Conservation (phyloP, 768 basidiomycete genomes). For the Leccinellum rugosiceps region DNA sequence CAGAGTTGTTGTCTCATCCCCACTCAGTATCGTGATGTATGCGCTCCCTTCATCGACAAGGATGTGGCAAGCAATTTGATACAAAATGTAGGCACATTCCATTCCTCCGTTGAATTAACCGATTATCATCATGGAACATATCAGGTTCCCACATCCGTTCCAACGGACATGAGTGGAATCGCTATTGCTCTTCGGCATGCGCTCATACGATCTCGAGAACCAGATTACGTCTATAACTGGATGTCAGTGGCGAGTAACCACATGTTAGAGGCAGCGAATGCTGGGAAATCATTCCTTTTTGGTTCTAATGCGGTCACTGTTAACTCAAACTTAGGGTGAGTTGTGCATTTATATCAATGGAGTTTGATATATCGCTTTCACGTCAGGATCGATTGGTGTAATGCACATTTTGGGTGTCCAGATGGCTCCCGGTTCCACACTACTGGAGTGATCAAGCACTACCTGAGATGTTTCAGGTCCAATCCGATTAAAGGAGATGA, state of each 20-base stretch:
- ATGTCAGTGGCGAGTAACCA: slow-evolving; percentile 15
- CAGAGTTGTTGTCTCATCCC: background rate
- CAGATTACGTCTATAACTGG: slow-evolving; percentile 16
- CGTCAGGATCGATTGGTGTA: slow-evolving; percentile 22
- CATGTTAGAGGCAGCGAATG: slow-evolving; percentile 21
- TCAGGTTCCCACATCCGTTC: slow-evolving; percentile 15
- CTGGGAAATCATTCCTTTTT: slow-evolving; percentile 16
- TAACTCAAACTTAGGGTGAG: slow-evolving; percentile 25
- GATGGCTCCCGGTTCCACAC: slow-evolving; percentile 19
- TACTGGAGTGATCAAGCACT: slow-evolving; percentile 13
- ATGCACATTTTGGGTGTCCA: slow-evolving; percentile 19
- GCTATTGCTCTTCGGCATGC: slow-evolving; percentile 21
- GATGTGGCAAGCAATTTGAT: slow-evolving; percentile 20
- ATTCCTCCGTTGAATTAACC: background rate
- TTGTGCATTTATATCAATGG: background rate
- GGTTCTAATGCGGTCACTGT: slow-evolving; percentile 7
- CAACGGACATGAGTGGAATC: slow-evolving; percentile 15
- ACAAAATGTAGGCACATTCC: slow-evolving; percentile 16
- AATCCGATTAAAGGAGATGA: slow-evolving; percentile 23
- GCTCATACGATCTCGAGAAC: slow-evolving; percentile 10
- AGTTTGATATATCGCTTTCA: background rate
- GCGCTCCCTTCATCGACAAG: slow-evolving; percentile 16
- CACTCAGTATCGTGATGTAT: slow-evolving; percentile 19
- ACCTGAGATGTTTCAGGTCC: slow-evolving; percentile 24
- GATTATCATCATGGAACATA: background rate